Evolutionary conservation across 108 stramenopile species (phyloP).

Genomic region (Stephanodiscus triporus): DNA sequence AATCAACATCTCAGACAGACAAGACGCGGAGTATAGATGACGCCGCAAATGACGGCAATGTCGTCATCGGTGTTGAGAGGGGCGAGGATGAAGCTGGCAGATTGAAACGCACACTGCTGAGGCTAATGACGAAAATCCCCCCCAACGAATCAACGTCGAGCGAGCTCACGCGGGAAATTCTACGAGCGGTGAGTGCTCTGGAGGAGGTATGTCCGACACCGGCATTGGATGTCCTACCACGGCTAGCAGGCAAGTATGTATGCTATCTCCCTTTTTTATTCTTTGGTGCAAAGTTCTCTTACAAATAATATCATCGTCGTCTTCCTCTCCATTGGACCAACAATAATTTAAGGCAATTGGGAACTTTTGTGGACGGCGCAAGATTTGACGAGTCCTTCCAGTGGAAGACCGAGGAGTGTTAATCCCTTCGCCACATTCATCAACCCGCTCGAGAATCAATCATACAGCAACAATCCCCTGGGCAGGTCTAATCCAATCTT

Average conservation of each 20-base stretch:
- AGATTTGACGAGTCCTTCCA: slow-evolving; percentile 50
- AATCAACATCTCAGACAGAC: too few relatives aligned
- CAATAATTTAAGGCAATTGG: slow-evolving; percentile 59
- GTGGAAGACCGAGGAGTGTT: slow-evolving; percentile 18
- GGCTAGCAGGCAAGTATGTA: slow-evolving; percentile 55
- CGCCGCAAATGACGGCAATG: not conserved
- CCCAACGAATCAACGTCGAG: slow-evolving; percentile 58
- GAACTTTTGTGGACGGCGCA: slow-evolving; percentile 85
- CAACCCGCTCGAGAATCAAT: slow-evolving; percentile 85
- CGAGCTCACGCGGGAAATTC: slow-evolving; percentile 56
- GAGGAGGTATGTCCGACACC: slow-evolving; percentile 65
- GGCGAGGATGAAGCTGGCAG: not conserved
- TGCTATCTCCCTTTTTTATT: not conserved
- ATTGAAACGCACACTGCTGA: slow-evolving; percentile 19
- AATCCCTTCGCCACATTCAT: slow-evolving; percentile 58
- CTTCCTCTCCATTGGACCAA: not conserved
- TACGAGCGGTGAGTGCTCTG: slow-evolving; percentile 49
- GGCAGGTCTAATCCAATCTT: slow-evolving; percentile 75
- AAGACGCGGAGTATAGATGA: not conserved
- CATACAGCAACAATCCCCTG: slow-evolving; percentile 77
- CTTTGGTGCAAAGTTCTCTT: not conserved
- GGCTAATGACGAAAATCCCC: slow-evolving; percentile 21
- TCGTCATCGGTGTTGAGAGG: not conserved
- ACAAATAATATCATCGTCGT: not conserved
- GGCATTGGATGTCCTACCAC: slow-evolving; percentile 55